phyloP scores from a whole-genome alignment of 176 grass and related monocot species.

The Neostapfia colusana region DNA sequence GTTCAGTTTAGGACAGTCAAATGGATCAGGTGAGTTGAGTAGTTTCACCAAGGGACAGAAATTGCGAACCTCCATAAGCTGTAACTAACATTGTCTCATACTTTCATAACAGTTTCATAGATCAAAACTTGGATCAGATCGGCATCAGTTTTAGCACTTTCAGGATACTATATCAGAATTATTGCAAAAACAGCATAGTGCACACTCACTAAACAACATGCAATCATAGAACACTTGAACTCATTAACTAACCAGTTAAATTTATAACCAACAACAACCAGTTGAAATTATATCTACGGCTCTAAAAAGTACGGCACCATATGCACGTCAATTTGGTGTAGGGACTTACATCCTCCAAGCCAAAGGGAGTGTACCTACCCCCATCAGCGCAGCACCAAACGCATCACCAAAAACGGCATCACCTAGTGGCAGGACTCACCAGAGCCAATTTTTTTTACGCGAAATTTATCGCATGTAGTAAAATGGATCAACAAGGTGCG shows the following conservation, averaged over 20 bases:
- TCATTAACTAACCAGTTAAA: neutral
- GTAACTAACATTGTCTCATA: conserved; percentile 7
- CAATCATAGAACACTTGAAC: neutral
- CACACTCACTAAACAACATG: neutral
- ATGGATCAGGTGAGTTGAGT: neutral
- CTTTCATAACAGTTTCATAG: neutral
- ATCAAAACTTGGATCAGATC: neutral
- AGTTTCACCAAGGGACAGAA: neutral
- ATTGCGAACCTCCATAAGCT: neutral
- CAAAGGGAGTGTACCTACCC: neutral
- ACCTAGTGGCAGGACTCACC: conserved; percentile 7
- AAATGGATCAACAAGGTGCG: neutral
- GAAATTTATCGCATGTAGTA: neutral
- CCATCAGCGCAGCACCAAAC: conserved; percentile 7
- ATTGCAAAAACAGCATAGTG: conserved; percentile 9
- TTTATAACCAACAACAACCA: neutral
- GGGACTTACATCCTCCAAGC: conserved; percentile 11
- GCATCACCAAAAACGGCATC: conserved; percentile 19
- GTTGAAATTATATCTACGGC: neutral
- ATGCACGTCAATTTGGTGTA: conserved; percentile 12
- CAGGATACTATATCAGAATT: conserved; percentile 14
- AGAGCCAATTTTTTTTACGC: neutral
- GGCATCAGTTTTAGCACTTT: neutral
- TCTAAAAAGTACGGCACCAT: neutral
- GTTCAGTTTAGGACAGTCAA: conserved; percentile 4